Percentiles rank a stretch among this genome's conserved stretches.
Evolutionary conservation across 169 alveolate genomes (phyloP).

Genomic region (Blepharisma undulans): DNA sequence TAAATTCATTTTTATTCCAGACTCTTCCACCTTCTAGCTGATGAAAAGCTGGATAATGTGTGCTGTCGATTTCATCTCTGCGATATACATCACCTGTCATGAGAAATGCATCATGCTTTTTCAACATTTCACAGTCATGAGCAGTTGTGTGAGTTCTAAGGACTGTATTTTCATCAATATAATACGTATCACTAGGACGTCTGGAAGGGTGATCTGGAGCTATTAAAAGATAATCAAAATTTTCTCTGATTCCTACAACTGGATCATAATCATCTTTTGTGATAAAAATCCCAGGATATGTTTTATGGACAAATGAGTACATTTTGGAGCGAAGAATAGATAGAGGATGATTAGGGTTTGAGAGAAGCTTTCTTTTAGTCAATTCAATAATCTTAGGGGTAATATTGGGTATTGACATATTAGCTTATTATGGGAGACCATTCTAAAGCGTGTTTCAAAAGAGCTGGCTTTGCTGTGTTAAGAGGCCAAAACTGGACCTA

Average conservation of each 20-base stretch:
- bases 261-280: slow-evolving; percentile 61
- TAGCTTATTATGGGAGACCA: slow-evolving; percentile 14
- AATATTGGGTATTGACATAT: neutral
- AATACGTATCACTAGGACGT: slow-evolving; percentile 87
- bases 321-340: neutral
- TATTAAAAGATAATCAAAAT: slow-evolving; percentile 88
- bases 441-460: neutral
- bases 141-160: slow-evolving; percentile 91
- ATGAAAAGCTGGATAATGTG: slow-evolving; percentile 94
- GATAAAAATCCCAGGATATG: slow-evolving; percentile 8
- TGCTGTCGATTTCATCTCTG: slow-evolving; percentile 91
- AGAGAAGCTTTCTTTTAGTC: neutral
- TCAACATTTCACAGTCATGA: slow-evolving; percentile 84
- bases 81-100: slow-evolving; percentile 92
- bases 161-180: slow-evolving; percentile 61
- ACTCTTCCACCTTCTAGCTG: slow-evolving; percentile 88
- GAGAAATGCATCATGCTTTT: slow-evolving; percentile 79
- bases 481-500: slow-evolving; percentile 37
- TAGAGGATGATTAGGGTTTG: slow-evolving; percentile 17
- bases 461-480: slow-evolving; percentile 41
- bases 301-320: neutral
- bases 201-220: slow-evolving; percentile 90
- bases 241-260: slow-evolving; percentile 64
- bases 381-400: slow-evolving; percentile 1
- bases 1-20: slow-evolving; percentile 14